These are phyloP conservation scores for Panus rudis DNA, from an alignment of 768 basidiomycete species.

Conservation along the genomic window DNA sequence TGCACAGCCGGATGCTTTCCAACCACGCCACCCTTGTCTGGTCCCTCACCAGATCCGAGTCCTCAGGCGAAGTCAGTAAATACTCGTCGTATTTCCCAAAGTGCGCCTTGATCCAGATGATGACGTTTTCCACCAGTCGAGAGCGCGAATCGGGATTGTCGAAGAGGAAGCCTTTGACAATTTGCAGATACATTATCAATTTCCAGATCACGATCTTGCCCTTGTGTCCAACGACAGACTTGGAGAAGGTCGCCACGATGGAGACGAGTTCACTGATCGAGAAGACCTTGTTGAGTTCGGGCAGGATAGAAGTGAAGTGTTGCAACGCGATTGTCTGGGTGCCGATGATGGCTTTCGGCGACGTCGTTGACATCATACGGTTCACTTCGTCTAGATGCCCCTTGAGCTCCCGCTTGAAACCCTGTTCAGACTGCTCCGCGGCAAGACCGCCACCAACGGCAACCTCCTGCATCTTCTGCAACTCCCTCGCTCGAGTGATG, in stretches of 20 bases:
- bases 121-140: constrained; percentile 77
- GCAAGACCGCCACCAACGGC: constrained; percentile 78
- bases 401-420: constrained; percentile 79
- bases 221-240: constrained; percentile 67
- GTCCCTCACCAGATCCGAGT: constrained; percentile 62
- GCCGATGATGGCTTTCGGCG: constrained; percentile 85
- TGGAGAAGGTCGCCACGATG: constrained; percentile 81
- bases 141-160: constrained; percentile 74
- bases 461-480: constrained; percentile 77
- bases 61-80: constrained; percentile 50
- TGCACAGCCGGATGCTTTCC: constrained; percentile 83
- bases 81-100: constrained; percentile 91
- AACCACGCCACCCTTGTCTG: constrained; percentile 80
- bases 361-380: constrained; percentile 75
- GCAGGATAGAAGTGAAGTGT: constrained; percentile 87
- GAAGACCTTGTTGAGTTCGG: constrained; percentile 80
- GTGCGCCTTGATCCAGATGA: constrained; percentile 92
- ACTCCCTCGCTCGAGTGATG: constrained; percentile 80
- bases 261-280: constrained; percentile 78
- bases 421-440: constrained; percentile 75
- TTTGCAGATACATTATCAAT: constrained; percentile 87
- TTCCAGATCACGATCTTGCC: constrained; percentile 92
- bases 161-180: constrained; percentile 84
- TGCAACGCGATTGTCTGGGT: constrained; percentile 93
- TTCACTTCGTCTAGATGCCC: constrained; percentile 77